Conservation (phyloP, 805 yeast genomes). For the Pichia occidentalis region DNA sequence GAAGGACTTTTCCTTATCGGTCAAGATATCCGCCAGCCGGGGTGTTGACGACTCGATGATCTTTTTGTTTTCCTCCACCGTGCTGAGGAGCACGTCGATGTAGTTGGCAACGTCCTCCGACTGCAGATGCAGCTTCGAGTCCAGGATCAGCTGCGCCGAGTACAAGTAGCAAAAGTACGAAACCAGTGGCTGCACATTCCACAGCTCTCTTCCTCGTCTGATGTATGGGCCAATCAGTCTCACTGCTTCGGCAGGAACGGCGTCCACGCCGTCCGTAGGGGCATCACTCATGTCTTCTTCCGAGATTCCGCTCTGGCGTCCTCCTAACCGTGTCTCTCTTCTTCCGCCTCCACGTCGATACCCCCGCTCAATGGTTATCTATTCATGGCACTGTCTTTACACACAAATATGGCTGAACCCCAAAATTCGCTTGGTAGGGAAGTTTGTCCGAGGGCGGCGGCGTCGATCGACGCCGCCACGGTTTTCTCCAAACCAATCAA, state of each 20-base stretch:
- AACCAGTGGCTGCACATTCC: constrained; percentile 53
- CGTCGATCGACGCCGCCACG: no score
- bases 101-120: constrained; percentile 50
- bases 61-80: constrained; percentile 53
- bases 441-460: no score
- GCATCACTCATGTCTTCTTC: no score
- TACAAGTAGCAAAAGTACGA: constrained; percentile 68
- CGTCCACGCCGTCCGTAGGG: background rate
- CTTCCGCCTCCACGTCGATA: no score
- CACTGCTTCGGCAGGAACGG: constrained; percentile 26
- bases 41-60: constrained; percentile 34
- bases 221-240: constrained; percentile 41
- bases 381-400: no score
- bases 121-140: constrained; percentile 49
- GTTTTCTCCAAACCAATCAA: no score
- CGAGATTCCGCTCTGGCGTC: no score
- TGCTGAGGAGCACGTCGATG: constrained; percentile 59
- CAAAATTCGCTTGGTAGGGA: no score
- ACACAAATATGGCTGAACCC: no score
- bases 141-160: constrained; percentile 67
- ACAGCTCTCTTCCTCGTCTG: constrained; percentile 52
- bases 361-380: no score
- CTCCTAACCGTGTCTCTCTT: no score
- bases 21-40: constrained; percentile 41
- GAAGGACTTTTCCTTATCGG: constrained; percentile 52